Evolutionary conservation across 352 stramenopile species (phyloP).

Genomic region (Plasmopara viticola): DNA sequence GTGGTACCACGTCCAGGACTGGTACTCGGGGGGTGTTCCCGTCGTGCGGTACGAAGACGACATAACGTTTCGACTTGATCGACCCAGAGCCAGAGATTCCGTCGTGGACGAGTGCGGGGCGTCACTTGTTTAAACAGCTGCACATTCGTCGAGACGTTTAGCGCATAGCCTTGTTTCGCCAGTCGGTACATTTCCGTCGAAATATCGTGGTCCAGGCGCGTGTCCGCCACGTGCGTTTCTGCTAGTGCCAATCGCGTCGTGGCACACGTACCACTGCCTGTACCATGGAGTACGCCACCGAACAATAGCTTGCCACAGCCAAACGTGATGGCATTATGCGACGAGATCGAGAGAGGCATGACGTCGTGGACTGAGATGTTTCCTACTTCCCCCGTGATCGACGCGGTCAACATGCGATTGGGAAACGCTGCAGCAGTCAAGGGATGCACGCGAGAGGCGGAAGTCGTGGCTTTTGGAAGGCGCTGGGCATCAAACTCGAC

Average conservation of each 20-base stretch:
- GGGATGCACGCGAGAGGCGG: no score
- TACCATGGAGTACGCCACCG: constrained; percentile 29
- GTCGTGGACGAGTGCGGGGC: constrained; percentile 41
- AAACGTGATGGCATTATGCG: constrained; percentile 62
- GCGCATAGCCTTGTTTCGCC: constrained; percentile 70
- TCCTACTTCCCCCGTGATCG: constrained; percentile 66
- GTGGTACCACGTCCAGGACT: constrained; percentile 21
- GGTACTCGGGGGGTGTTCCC: constrained; percentile 34
- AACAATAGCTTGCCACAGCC: constrained; percentile 71
- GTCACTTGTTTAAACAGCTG: constrained; percentile 51
- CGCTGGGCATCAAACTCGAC: constrained; percentile 10
- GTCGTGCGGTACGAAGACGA: constrained; percentile 46
- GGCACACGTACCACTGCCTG: constrained; percentile 27
- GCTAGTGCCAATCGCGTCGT: constrained; percentile 34
- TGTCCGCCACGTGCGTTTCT: constrained; percentile 16
- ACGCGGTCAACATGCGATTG: constrained; percentile 74
- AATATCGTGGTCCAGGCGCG: constrained; percentile 52
- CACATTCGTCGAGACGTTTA: constrained; percentile 68
- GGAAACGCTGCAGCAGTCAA: constrained; percentile 49
- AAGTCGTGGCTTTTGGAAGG: no score
- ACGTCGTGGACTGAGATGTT: constrained; percentile 85
- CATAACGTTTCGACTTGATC: constrained; percentile 75
- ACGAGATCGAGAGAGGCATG: constrained; percentile 76
- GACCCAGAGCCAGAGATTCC: constrained; percentile 76
- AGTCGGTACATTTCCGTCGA: constrained; percentile 69